Percentiles rank a stretch among this genome's conserved stretches.
phyloP scores from a whole-genome alignment of 495 filamentous ascomycete species.

The Aspergillus affinis region DNA sequence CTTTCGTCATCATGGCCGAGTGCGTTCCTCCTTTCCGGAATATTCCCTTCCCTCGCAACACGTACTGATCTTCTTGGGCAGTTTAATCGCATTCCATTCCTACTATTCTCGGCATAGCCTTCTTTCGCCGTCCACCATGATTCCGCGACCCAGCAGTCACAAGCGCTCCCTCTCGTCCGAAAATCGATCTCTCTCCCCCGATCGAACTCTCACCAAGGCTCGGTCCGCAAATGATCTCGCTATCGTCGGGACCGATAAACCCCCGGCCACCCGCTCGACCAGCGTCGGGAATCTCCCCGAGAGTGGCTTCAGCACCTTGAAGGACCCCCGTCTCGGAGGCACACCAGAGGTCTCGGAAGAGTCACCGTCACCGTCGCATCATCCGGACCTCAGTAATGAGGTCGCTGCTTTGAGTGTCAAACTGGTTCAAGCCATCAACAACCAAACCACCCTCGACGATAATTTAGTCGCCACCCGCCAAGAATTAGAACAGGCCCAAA shows the following conservation, averaged over 20 bases:
- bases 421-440: conserved; percentile 94
- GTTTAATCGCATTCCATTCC: conserved; percentile 48
- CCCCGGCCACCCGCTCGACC: conserved; percentile 23
- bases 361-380: conserved; percentile 46
- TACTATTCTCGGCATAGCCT: conserved; percentile 40
- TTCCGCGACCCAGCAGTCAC: conserved; percentile 40
- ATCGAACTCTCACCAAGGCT: conserved; percentile 42
- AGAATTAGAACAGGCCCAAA: conserved; percentile 74
- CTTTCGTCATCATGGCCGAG: conserved; percentile 44
- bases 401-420: conserved; percentile 91
- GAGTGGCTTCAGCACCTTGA: conserved; percentile 50
- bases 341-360: conserved; percentile 37
- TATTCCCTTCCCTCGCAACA: conserved; percentile 1
- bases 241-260: conserved; percentile 28
- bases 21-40: conserved; percentile 25
- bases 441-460: conserved; percentile 91
- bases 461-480: conserved; percentile 76
- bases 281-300: conserved; percentile 34
- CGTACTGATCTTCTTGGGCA: conserved; percentile 16
- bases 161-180: conserved; percentile 45
- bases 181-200: conserved; percentile 40
- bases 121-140: conserved; percentile 44
- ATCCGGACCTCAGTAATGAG: conserved; percentile 82
- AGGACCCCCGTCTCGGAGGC: conserved; percentile 46
- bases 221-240: conserved; percentile 45